A percentile compares a stretch with the other conserved stretches of the same genome.
phyloP scores from a whole-genome alignment of 371 early-diverging fungal species.

The Syncephalastrum sp. region DNA sequence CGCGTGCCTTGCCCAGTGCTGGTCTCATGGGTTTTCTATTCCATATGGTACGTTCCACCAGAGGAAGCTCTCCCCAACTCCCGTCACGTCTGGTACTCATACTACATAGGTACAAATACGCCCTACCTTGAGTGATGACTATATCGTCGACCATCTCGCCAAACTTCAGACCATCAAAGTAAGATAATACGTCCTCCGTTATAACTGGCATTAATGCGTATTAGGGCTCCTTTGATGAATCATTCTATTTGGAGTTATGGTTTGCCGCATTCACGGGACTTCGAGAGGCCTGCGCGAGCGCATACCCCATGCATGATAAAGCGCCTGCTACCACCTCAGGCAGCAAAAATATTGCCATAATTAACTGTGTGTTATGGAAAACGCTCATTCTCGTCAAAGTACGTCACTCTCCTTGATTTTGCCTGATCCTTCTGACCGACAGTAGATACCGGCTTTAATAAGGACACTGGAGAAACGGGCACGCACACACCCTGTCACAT shows the following conservation, averaged over 20 bases:
- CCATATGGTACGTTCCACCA: constrained; percentile 30
- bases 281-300: constrained; percentile 37
- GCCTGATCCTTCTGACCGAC: not conserved
- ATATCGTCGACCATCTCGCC: constrained; percentile 36
- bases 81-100: too few relatives aligned
- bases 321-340: constrained; percentile 8
- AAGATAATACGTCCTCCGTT: not conserved
- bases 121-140: constrained; percentile 37
- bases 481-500: too few relatives aligned
- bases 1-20: constrained; percentile 54
- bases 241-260: constrained; percentile 49
- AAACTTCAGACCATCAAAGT: constrained; percentile 50
- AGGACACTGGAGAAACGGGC: too few relatives aligned
- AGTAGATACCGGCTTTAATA: constrained; percentile 3
- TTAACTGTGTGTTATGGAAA: constrained; percentile 42
- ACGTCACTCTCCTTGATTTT: not conserved
- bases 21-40: constrained; percentile 48
- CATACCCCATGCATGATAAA: not conserved
- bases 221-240: constrained; percentile 50
- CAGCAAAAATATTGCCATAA: constrained; percentile 23
- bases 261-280: constrained; percentile 43
- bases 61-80: not conserved
- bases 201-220: not conserved
- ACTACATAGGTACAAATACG: constrained; percentile 36
- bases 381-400: constrained; percentile 45